Base-by-base conservation (phyloP, 176 grass and related monocot genomes). In the Metroxylon sagu region DNA sequence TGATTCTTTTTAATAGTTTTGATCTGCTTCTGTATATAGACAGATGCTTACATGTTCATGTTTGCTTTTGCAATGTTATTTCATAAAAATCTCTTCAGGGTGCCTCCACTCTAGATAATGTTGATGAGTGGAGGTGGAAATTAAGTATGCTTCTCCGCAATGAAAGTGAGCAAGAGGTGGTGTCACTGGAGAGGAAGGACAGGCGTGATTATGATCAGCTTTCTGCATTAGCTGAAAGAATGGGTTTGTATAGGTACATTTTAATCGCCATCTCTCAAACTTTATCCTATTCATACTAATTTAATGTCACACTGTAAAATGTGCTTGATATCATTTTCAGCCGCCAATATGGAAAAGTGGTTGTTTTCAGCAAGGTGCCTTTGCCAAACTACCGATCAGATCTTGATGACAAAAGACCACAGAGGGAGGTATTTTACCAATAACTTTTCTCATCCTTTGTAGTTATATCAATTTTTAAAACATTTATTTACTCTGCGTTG, bases 111-210 rank as follows among this genome's bases (percentile, higher is more conserved):
- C 78, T 75, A 66, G 87, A 98, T 29, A 98, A 98, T 80, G 75
- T 98, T 53, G 87, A 98, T 75, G 93, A 92, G 72, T 98, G 93
- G 93, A 88, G 77, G 77, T 98, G 93, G 93, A 92, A 85, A 71
- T 60, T 98, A 61, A 69, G 80, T 48, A 92, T 83, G 84, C 84
- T 98, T 66, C 74, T 88, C 14, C 73, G 81, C 16, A 98, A 92
- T 4, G 56, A 83, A 18, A 65, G 61, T 69, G 93, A 98, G 28
- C 93, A 92, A 81, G 93, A 98, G 71, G 70, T 98, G 54, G 23
- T 98, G 52, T 82, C 84, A 18, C 83, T 81, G 77, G 93, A 98
- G 73, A 88, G 56, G 83, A 98, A 98, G 67, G 93, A 98, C 48
- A 87, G 93, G 19, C 84, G 93, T 26, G 87, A 98, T 72, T 92